phyloP scores from a whole-genome alignment of 768 basidiomycete genomes.

The Dentipellis fragilis region DNA sequence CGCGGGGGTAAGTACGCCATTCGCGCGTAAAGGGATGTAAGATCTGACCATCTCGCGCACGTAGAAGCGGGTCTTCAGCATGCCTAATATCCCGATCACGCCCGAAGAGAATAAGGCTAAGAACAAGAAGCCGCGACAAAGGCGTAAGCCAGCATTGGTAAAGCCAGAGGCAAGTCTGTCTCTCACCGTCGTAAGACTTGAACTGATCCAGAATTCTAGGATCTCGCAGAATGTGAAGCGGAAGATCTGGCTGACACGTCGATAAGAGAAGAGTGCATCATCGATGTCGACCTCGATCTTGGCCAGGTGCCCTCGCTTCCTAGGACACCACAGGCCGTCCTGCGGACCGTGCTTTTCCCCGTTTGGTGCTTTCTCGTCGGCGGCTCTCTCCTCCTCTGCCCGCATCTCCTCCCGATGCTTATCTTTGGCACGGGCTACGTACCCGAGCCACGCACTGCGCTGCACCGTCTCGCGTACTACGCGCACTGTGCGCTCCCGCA shows the following conservation, averaged over 20 bases:
- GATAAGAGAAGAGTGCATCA: too few relatives aligned
- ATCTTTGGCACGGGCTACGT: slow-evolving; percentile 5
- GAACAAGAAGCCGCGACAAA: background rate
- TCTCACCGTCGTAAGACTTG: too few relatives aligned
- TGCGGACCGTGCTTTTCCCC: slow-evolving; percentile 8
- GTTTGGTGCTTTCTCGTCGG: slow-evolving; percentile 12
- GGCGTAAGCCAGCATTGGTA: background rate
- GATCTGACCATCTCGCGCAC: background rate
- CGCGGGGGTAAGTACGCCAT: background rate
- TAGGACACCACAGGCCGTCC: background rate
- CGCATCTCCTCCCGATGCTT: slow-evolving; percentile 1
- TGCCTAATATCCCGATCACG: background rate
- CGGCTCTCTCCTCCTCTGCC: slow-evolving; percentile 4
- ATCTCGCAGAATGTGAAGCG: too few relatives aligned
- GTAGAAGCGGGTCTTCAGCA: background rate
- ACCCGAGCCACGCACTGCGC: background rate
- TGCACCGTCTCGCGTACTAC: slow-evolving; percentile 12
- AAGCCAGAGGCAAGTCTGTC: too few relatives aligned
- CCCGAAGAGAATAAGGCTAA: background rate
- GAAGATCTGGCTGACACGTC: too few relatives aligned
- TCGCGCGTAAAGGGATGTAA: background rate
- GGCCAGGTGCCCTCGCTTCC: background rate
- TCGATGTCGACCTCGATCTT: too few relatives aligned
- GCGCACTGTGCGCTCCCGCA: slow-evolving; percentile 10
- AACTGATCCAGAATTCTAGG: too few relatives aligned